A percentile compares a stretch with the other conserved stretches of the same genome.
Conservation (phyloP, 2,329 filamentous ascomycete genomes). For the Fusarium continuum region DNA sequence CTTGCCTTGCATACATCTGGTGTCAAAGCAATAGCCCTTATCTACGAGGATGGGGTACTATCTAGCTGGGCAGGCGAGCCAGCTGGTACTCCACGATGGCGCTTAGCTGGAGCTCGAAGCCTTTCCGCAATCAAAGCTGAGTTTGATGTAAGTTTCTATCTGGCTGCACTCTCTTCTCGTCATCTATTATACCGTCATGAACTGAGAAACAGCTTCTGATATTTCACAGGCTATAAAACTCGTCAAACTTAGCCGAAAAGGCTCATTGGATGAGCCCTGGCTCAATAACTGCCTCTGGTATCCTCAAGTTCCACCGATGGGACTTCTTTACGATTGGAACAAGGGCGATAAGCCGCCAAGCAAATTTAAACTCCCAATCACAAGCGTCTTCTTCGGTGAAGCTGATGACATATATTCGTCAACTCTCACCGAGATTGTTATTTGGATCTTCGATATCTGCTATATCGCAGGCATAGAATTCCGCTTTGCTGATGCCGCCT, state of each 20-base stretch:
- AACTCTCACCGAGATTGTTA: neutral
- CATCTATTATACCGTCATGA: too few species aligned
- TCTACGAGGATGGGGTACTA: neutral
- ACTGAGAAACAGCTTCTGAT: neutral
- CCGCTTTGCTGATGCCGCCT: neutral
- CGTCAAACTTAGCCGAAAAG: rapidly evolving
- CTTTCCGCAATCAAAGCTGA: neutral
- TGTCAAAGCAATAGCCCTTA: too few species aligned
- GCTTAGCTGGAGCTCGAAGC: neutral
- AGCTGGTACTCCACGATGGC: neutral
- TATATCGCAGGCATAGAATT: neutral
- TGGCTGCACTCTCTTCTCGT: too few species aligned
- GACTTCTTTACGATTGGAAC: neutral
- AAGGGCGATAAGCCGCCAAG: neutral
- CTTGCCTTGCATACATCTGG: too few species aligned
- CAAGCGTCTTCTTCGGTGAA: neutral
- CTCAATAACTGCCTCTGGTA: neutral
- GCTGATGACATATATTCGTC: neutral
- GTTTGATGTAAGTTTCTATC: neutral
- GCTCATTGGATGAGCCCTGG: neutral
- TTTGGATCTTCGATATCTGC: neutral
- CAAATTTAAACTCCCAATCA: neutral
- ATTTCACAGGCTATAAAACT: neutral
- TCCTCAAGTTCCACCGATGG: neutral
- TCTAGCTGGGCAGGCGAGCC: neutral